Base-by-base conservation (phyloP, 495 filamentous ascomycete species). In the Penicillium ochrochloron region DNA sequence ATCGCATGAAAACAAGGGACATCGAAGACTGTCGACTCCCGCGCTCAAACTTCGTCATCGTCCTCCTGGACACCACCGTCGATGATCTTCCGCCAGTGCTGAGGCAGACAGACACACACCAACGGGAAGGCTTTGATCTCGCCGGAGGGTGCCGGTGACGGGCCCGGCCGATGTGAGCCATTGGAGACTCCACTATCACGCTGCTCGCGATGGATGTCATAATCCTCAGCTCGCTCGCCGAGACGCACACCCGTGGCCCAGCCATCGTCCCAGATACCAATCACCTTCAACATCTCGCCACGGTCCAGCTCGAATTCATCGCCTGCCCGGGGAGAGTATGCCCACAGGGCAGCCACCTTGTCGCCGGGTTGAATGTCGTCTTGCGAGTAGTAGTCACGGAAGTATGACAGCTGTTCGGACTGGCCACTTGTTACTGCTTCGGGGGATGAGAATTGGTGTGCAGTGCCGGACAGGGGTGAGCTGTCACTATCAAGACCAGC, bases 181-280 rank as follows among this genome's bases (percentile, higher is more conserved):
- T 91, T 90, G 6, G 93, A 97, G 57, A 98, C 90, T 46, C 96
- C 96, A 72, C 93, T 97, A 75, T 98, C 96, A 34, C 96, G 87
- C 69, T 96, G 92, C 15, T 86, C 80, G 55, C 90, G 88, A 69
- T 88, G 86, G 25, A 85, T 84, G 66, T 95, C 91, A 83, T 90
- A 96, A 59, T 97, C 92, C 59, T 99, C 96, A 1, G 92, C 93
- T 59, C 88, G 84, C 66, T 97, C 92, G 53, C 89, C 80, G 33
- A 97, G 74, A 69, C 93, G 81, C 57, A 97, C 85, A 66, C 96
- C 96, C 11, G 96, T 99, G 34, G 96, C 96, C 96, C 96, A 99
- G 44, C 96, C 96, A 79, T 99, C 96, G 74, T 99, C 96, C 96
- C 96, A 99, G 65, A 99, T 97, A 42, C 96, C 96, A 56, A 99